Evolutionary conservation across 2,329 filamentous ascomycete species (phyloP).

Genomic region (Aspergillus tanneri): DNA sequence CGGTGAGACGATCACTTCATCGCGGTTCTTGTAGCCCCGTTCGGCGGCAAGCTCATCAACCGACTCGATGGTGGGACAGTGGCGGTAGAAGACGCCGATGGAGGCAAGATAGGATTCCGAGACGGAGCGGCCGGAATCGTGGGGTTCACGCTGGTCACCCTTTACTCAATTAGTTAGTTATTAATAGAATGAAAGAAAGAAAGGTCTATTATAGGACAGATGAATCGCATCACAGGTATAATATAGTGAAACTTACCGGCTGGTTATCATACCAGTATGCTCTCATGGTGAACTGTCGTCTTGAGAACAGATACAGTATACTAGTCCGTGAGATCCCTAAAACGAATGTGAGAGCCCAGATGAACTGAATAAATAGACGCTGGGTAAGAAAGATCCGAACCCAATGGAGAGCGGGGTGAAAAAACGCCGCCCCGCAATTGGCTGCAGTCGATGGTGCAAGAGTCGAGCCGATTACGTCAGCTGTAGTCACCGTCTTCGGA

Average conservation of each 20-base stretch:
- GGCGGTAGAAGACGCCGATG: slow-evolving; percentile 78
- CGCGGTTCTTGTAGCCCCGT: slow-evolving; percentile 88
- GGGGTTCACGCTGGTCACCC: slow-evolving; percentile 90
- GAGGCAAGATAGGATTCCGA: slow-evolving; percentile 63
- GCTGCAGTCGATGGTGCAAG: slow-evolving; percentile 25
- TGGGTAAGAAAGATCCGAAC: slow-evolving; percentile 16
- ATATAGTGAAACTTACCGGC: slow-evolving; percentile 47
- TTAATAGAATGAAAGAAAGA: background rate
- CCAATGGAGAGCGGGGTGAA: slow-evolving; percentile 16
- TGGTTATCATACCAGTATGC: slow-evolving; percentile 71
- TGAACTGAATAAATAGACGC: slow-evolving; percentile 6
- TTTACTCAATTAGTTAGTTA: slow-evolving; percentile 40
- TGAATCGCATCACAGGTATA: background rate
- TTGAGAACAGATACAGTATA: too few relatives aligned
- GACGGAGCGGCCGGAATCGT: slow-evolving; percentile 77
- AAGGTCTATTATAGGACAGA: slow-evolving; percentile 7
- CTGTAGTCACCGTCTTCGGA: slow-evolving; percentile 21
- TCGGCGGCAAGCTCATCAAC: slow-evolving; percentile 73
- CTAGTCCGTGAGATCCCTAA: background rate
- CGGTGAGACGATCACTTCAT: slow-evolving; percentile 87
- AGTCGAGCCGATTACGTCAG: slow-evolving; percentile 18
- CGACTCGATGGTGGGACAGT: slow-evolving; percentile 60
- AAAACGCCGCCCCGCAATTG: slow-evolving; percentile 35
- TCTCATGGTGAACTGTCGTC: slow-evolving; percentile 54
- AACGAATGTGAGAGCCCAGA: background rate